phyloP scores from a whole-genome alignment of 768 basidiomycete species.

The Leccinellum rugosiceps region DNA sequence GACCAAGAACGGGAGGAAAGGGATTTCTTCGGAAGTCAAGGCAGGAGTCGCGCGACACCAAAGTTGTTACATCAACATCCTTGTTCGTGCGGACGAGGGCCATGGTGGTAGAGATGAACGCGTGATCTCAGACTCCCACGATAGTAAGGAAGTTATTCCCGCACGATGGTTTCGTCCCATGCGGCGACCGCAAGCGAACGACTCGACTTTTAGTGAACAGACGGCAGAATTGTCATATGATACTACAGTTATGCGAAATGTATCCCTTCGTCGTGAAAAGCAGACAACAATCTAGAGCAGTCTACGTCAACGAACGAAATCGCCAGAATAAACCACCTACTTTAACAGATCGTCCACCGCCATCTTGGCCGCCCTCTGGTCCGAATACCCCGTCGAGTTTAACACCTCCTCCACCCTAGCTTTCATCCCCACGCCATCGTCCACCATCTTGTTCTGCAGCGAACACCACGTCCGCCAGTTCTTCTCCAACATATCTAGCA shows the following conservation, averaged over 20 bases:
- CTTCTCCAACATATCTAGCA: constrained; percentile 89
- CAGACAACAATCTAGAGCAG: constrained; percentile 55
- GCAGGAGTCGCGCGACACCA: too few relatives aligned
- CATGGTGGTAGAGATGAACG: not conserved
- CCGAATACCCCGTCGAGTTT: constrained; percentile 64
- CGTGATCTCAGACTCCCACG: too few relatives aligned
- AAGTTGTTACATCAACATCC: too few relatives aligned
- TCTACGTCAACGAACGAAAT: not conserved
- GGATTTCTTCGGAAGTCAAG: not conserved
- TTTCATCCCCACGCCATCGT: constrained; percentile 69
- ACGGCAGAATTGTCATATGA: not conserved
- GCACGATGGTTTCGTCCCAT: too few relatives aligned
- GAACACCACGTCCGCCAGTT: constrained; percentile 94
- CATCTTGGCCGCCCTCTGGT: constrained; percentile 90
- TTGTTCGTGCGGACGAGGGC: too few relatives aligned
- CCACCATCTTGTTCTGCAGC: constrained; percentile 71
- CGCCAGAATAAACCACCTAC: constrained; percentile 41
- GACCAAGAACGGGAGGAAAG: not conserved
- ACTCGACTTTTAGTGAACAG: too few relatives aligned
- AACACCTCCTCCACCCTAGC: constrained; percentile 71
- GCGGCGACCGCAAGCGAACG: not conserved
- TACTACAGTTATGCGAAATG: constrained; percentile 52
- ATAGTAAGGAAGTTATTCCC: too few relatives aligned
- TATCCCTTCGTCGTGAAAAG: constrained; percentile 72
- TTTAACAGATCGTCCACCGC: constrained; percentile 87